Conservation (phyloP, 2,329 filamentous ascomycete species). For the Ophiocordyceps camponoti-floridani region DNA sequence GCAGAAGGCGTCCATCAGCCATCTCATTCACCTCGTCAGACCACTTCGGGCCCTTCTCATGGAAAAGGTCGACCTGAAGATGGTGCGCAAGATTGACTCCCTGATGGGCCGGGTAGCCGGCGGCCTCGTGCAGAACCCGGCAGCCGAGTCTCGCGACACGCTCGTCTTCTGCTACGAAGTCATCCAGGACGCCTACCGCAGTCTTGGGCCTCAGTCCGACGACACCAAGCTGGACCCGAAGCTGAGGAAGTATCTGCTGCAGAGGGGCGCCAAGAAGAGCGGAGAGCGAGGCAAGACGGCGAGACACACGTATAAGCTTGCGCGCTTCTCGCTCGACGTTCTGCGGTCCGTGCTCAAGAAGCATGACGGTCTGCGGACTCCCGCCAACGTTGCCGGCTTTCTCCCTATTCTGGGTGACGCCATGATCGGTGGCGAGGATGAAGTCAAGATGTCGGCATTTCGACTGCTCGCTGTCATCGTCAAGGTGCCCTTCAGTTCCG, state of each 20-base stretch:
- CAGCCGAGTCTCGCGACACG: conserved; percentile 61
- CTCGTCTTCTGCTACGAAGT: conserved; percentile 93
- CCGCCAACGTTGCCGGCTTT: conserved; percentile 68
- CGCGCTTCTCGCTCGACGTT: conserved; percentile 74
- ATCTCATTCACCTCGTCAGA: conserved; percentile 56
- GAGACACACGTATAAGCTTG: conserved; percentile 73
- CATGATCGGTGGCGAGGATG: conserved; percentile 68
- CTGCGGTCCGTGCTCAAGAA: conserved; percentile 75
- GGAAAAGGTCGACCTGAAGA: conserved; percentile 68
- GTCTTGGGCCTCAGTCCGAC: conserved; percentile 30
- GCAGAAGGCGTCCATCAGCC: conserved; percentile 57
- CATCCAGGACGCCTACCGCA: conserved; percentile 68
- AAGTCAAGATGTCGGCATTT: conserved; percentile 78
- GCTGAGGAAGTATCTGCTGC: conserved; percentile 60
- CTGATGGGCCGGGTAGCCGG: conserved; percentile 67
- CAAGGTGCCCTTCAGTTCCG: conserved; percentile 64
- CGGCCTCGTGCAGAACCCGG: conserved; percentile 67
- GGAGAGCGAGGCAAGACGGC: conserved; percentile 54
- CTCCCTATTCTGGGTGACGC: conserved; percentile 79
- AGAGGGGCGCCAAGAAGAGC: conserved; percentile 60
- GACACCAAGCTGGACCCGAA: conserved; percentile 41
- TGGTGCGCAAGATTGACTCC: conserved; percentile 80
- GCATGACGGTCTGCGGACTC: conserved; percentile 61
- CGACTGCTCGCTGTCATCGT: conserved; percentile 71
- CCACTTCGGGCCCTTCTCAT: conserved; percentile 64